phyloP scores from a whole-genome alignment of 495 filamentous ascomycete genomes.

The Aspergillus asperescens region DNA sequence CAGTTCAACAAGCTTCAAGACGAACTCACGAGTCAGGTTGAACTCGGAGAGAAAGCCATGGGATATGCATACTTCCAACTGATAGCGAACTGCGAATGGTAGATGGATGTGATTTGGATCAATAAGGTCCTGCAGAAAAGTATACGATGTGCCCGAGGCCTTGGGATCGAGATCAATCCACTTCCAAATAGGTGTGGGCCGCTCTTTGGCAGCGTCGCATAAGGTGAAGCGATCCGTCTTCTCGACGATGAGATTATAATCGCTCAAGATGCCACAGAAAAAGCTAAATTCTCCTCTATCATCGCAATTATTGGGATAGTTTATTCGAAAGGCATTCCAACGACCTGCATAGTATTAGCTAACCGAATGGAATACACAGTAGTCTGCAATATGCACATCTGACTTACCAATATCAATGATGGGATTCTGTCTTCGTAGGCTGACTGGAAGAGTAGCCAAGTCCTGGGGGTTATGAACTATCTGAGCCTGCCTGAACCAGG shows the following conservation, averaged over 20 bases:
- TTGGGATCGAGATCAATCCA: slow-evolving; percentile 44
- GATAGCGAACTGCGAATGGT: slow-evolving; percentile 73
- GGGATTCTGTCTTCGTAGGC: slow-evolving; percentile 50
- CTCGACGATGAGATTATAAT: slow-evolving; percentile 64
- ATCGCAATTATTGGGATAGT: slow-evolving; percentile 18
- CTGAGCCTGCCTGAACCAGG: slow-evolving; percentile 73
- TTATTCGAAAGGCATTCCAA: slow-evolving; percentile 41
- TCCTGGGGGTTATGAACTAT: slow-evolving; percentile 48
- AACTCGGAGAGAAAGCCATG: slow-evolving; percentile 73
- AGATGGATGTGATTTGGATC: slow-evolving; percentile 45
- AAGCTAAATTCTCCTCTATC: slow-evolving; percentile 35
- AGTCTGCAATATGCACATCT: background rate
- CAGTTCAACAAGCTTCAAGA: slow-evolving; percentile 53
- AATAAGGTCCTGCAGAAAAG: slow-evolving; percentile 29
- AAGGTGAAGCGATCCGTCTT: slow-evolving; percentile 22
- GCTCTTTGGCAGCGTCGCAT: slow-evolving; percentile 10
- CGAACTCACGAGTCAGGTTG: slow-evolving; percentile 61
- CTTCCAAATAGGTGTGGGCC: slow-evolving; percentile 46
- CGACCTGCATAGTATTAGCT: slow-evolving; percentile 19
- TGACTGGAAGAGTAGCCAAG: slow-evolving; percentile 39
- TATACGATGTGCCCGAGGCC: slow-evolving; percentile 8
- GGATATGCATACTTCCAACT: slow-evolving; percentile 88
- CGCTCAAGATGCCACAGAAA: slow-evolving; percentile 53
- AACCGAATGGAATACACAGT: background rate
- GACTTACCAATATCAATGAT: slow-evolving; percentile 70